These are phyloP conservation scores for Oryza glaberrima DNA, from an alignment of 176 grass and related monocot species.

Conservation along the genomic window DNA sequence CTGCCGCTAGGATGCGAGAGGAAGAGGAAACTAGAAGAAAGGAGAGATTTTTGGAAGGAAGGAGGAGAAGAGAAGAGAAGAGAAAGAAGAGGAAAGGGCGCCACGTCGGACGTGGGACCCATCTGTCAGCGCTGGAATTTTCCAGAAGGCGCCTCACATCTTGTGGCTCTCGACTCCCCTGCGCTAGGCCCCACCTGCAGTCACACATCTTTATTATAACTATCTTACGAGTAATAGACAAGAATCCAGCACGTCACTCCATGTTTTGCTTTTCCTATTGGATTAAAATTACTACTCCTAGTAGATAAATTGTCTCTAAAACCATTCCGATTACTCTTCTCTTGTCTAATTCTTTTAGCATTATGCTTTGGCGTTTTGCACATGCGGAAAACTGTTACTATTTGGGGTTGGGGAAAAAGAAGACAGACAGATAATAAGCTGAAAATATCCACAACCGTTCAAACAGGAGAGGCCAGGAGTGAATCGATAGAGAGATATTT, in stretches of 20 bases:
- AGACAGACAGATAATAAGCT: not conserved
- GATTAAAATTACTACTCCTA: too few relatives aligned
- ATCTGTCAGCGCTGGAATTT: constrained; percentile 40
- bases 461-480: constrained; percentile 5
- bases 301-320: too few relatives aligned
- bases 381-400: too few relatives aligned
- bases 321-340: too few relatives aligned
- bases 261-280: too few relatives aligned
- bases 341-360: too few relatives aligned
- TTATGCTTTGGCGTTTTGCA: too few relatives aligned
- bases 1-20: too few relatives aligned
- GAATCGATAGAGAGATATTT: not conserved
- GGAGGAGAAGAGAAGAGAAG: not conserved
- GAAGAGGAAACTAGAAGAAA: too few relatives aligned
- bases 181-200: constrained; percentile 31
- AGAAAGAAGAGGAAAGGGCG: constrained; percentile 13
- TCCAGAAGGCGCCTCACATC: constrained; percentile 32
- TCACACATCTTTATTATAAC: not conserved
- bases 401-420: not conserved
- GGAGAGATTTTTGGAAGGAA: constrained; percentile 37
- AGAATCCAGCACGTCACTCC: too few relatives aligned
- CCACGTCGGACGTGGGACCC: constrained; percentile 50
- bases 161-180: constrained; percentile 41
- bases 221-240: too few relatives aligned
- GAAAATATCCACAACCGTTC: constrained; percentile 1